Base-by-base conservation (phyloP, 1,139 yeast genomes). In the Kodamaea plutei region DNA sequence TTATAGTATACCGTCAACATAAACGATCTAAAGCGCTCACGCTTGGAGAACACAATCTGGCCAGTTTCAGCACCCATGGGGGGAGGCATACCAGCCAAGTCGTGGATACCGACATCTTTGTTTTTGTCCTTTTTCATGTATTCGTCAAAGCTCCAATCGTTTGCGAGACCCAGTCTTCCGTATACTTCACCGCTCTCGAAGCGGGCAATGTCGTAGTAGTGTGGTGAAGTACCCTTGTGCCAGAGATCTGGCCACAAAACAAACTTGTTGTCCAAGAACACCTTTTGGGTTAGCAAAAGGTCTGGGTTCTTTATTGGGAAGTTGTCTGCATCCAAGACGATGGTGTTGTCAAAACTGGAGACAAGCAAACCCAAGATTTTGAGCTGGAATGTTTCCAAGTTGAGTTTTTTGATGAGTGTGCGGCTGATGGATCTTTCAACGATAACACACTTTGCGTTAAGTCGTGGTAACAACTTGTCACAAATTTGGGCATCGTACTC, bases 371-470 rank as follows among this genome's bases (percentile, higher is more conserved):
- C 52, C 31, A 52, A 34, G 21, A 35, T 41, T 33, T 52, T 52
- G 37, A 47, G 33, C 25, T 47, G 54, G 31, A 48, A 52, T 8
- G 41, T 40, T 13, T 41, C 33, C 20, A 46, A 34, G 8, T 44
- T 36, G 30, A 43, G 41, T 19, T 31, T 37, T 19, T 36, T 41
- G 28, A 40, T 28, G 16, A 38, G 30, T 17, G 44, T 31, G 26
- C 37, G 28, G 59, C 76, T 42, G 66, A 52, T 27, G 61, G 63
- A 20, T 52, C 58, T 39, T 60, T 61, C 37, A 64, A 52, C 45
- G 61, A 76, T 23, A 31, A 46, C 26, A 36, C 56, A 52, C 22
- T 36, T 40, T n/a, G 48, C 52, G 25, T 47, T 42, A 25, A 46
- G 36, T n/a, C 24, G 30, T 0, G 52, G 52, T 13, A 47, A 32